Evolutionary conservation across 768 basidiomycete species (phyloP).

Genomic region (Phanerochaete sordida): DNA sequence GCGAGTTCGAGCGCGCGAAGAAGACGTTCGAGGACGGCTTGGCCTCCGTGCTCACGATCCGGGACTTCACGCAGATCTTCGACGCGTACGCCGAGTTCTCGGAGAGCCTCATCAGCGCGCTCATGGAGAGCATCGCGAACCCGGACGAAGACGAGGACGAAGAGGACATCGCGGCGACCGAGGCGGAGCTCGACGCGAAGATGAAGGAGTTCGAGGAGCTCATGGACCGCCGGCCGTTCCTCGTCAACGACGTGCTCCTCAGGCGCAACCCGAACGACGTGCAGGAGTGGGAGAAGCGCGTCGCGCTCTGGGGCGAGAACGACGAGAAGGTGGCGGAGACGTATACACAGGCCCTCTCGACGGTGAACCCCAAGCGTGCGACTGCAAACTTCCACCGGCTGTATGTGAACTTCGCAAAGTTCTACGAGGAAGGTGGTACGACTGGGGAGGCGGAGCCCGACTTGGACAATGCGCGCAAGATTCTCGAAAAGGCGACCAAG

Average conservation of each 20-base stretch:
- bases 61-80: constrained; percentile 97
- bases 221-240: constrained; percentile 93
- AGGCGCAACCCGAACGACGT: constrained; percentile 96
- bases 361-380: constrained; percentile 83
- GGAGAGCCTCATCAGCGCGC: constrained; percentile 81
- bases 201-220: constrained; percentile 94
- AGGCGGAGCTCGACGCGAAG: constrained; percentile 77
- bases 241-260: constrained; percentile 92
- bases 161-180: constrained; percentile 71
- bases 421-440: constrained; percentile 94
- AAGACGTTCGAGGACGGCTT: constrained; percentile 87
- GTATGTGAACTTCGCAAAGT: constrained; percentile 94
- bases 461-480: constrained; percentile 82
- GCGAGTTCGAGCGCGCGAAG: constrained; percentile 89
- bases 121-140: constrained; percentile 84
- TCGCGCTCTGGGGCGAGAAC: constrained; percentile 89
- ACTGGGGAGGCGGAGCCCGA: constrained; percentile 77
- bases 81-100: constrained; percentile 95
- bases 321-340: constrained; percentile 96
- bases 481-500: constrained; percentile 89
- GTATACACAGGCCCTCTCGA: constrained; percentile 85
- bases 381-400: constrained; percentile 87
- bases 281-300: constrained; percentile 98
- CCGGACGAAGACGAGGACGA: constrained; percentile 78
- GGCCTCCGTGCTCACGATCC: constrained; percentile 80